A percentile compares a stretch with the other conserved stretches of the same genome.
phyloP scores from a whole-genome alignment of 2,329 filamentous ascomycete genomes.

The Apiospora sp. region DNA sequence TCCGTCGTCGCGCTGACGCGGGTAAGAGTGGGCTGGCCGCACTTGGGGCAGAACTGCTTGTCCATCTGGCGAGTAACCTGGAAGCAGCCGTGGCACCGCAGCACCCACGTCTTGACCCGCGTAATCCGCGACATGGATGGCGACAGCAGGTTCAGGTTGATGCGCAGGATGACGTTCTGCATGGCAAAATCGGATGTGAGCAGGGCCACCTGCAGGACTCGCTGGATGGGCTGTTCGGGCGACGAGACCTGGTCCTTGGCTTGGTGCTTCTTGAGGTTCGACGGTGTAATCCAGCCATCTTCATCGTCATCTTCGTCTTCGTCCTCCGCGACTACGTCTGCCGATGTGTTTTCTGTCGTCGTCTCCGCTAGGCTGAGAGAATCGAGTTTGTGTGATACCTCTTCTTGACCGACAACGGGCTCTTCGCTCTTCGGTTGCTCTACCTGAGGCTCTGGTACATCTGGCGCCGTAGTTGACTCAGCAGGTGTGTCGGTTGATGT shows the following conservation, averaged over 20 bases:
- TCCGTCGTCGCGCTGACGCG: slow-evolving; percentile 88
- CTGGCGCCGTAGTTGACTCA: neutral
- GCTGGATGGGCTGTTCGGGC: slow-evolving; percentile 60
- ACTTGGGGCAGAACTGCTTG: slow-evolving; percentile 92
- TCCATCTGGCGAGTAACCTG: slow-evolving; percentile 81
- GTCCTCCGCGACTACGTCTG: slow-evolving; percentile 44
- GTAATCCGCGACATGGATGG: slow-evolving; percentile 81
- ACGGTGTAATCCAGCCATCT: slow-evolving; percentile 93
- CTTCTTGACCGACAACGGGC: slow-evolving; percentile 23
- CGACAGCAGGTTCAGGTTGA: slow-evolving; percentile 91
- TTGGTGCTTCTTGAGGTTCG: slow-evolving; percentile 88
- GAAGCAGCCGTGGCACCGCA: slow-evolving; percentile 96
- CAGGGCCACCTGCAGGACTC: slow-evolving; percentile 83
- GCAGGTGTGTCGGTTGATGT: neutral
- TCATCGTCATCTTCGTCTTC: slow-evolving; percentile 55
- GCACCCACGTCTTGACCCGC: slow-evolving; percentile 85
- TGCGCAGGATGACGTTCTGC: slow-evolving; percentile 95
- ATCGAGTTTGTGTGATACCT: slow-evolving; percentile 27
- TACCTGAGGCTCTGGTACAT: neutral
- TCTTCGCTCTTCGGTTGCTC: slow-evolving; percentile 8
- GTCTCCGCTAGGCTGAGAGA: slow-evolving; percentile 24
- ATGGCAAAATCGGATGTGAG: slow-evolving; percentile 97
- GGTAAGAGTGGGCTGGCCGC: slow-evolving; percentile 86
- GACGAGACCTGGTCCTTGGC: slow-evolving; percentile 65
- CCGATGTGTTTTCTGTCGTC: slow-evolving; percentile 31